These are phyloP conservation scores for Dendrocalamus latiflorus DNA, from an alignment of 202 grass and related monocot species.

Conservation along the genomic window DNA sequence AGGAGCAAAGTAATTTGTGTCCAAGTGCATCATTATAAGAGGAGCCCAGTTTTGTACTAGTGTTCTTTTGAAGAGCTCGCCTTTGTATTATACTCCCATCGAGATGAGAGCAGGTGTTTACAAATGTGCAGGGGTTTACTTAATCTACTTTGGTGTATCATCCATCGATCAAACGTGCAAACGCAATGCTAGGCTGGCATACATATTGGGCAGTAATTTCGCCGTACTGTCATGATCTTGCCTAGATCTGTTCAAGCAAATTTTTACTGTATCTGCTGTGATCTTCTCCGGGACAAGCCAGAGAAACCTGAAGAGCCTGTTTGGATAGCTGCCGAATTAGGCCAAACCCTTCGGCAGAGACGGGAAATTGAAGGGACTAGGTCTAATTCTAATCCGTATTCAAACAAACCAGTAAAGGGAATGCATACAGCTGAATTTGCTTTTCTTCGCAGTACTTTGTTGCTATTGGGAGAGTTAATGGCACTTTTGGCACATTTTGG, in stretches of 20 bases:
- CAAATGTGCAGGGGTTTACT: neutral
- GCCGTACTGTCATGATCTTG: constrained; percentile 3
- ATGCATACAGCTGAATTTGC: neutral
- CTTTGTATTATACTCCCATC: neutral
- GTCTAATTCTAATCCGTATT: neutral
- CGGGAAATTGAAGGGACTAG: neutral
- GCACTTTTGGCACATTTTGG: too few relatives aligned
- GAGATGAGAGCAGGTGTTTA: neutral
- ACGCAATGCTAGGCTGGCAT: neutral
- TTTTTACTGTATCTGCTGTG: neutral
- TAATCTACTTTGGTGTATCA: constrained; percentile 3
- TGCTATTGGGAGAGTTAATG: too few relatives aligned
- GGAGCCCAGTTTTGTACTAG: neutral
- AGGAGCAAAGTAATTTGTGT: neutral
- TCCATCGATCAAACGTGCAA: neutral
- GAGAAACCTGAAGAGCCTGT: neutral
- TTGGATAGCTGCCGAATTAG: neutral
- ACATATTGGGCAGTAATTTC: neutral
- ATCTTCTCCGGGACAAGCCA: neutral
- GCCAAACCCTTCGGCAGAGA: neutral
- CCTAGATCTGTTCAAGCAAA: neutral
- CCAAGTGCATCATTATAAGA: neutral
- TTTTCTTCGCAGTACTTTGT: neutral
- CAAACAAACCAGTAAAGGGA: neutral
- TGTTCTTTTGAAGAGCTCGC: neutral